Evolutionary conservation across 495 filamentous ascomycete genomes (phyloP).

Genomic region (Astrocystis sublimbata): DNA sequence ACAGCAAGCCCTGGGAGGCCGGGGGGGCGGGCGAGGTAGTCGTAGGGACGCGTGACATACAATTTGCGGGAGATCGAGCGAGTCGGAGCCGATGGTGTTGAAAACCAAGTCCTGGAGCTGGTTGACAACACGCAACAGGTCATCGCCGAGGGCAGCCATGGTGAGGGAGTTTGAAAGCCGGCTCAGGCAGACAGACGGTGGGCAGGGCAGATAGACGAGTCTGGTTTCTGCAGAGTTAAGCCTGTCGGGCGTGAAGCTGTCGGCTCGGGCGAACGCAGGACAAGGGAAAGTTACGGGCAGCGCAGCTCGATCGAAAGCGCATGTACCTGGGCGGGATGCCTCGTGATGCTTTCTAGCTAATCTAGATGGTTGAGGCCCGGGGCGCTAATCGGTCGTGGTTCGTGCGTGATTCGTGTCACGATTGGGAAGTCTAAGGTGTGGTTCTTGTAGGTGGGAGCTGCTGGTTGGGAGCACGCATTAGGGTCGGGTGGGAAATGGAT

Average conservation of each 20-base stretch:
- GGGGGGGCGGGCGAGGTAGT: not conserved
- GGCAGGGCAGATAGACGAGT: not conserved
- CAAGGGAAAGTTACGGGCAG: not conserved
- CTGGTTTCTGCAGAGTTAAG: constrained; percentile 3
- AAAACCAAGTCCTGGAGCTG: constrained; percentile 97
- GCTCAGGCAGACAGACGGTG: constrained; percentile 8
- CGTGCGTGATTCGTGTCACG: not conserved
- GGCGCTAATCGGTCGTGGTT: no score
- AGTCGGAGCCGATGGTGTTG: constrained; percentile 99
- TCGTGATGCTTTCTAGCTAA: not conserved
- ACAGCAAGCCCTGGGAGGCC: not conserved
- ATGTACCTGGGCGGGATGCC: constrained; percentile 9
- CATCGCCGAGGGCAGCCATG: constrained; percentile 77
- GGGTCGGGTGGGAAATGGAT: not conserved
- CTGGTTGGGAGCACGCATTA: not conserved
- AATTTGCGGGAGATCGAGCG: constrained; percentile 95
- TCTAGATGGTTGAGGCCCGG: not conserved
- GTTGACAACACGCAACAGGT: constrained; percentile 89
- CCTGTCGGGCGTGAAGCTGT: constrained; percentile 1
- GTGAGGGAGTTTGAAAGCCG: constrained; percentile 17
- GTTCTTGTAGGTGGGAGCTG: no score
- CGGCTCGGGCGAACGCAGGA: not conserved
- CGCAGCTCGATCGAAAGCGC: not conserved
- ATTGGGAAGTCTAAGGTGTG: no score
- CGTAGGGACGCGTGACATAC: constrained; percentile 55